Percentiles rank a stretch among this genome's conserved stretches.
Conservation (phyloP, 2,329 filamentous ascomycete species). For the Arachnopeziza araneosa region DNA sequence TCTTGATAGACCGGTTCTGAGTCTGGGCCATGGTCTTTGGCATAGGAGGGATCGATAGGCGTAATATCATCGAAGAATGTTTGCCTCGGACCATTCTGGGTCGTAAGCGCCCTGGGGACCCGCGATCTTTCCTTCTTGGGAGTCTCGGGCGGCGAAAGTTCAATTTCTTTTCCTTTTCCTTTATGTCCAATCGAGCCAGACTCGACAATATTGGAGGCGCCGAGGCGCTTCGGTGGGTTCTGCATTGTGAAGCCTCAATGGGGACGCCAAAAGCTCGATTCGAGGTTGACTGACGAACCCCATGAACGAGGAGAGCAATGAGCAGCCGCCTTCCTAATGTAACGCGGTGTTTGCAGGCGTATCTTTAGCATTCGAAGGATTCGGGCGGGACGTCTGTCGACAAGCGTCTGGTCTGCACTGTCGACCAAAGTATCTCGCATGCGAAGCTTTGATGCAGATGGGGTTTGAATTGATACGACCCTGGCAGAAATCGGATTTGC, state of each 20-base stretch:
- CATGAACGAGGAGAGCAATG: conserved; percentile 4
- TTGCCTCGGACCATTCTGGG: conserved; percentile 21
- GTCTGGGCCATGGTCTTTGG: conserved; percentile 21
- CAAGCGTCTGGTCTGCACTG: not conserved
- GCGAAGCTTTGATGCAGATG: conserved; percentile 14
- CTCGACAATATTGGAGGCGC: conserved; percentile 26
- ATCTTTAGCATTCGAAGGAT: conserved; percentile 9
- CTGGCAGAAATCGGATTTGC: not conserved
- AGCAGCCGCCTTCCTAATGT: not conserved
- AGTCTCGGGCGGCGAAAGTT: conserved; percentile 25
- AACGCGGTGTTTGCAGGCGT: not conserved
- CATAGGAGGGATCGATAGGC: conserved; percentile 25
- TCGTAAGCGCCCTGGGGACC: conserved; percentile 23
- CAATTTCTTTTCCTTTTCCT: conserved; percentile 23
- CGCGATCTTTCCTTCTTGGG: conserved; percentile 19
- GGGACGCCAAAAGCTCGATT: conserved; percentile 13
- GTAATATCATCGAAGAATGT: conserved; percentile 32
- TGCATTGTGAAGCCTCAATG: conserved; percentile 1
- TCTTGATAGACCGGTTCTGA: conserved; percentile 19
- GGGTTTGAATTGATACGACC: conserved; percentile 18
- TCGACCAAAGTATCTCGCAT: not conserved
- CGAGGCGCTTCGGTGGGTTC: conserved; percentile 18
- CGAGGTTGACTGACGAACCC: conserved; percentile 10
- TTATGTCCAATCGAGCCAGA: conserved; percentile 16
- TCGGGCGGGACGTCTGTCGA: not conserved